Conservation (phyloP, 768 basidiomycete species). For the Mycena epipterygia region DNA sequence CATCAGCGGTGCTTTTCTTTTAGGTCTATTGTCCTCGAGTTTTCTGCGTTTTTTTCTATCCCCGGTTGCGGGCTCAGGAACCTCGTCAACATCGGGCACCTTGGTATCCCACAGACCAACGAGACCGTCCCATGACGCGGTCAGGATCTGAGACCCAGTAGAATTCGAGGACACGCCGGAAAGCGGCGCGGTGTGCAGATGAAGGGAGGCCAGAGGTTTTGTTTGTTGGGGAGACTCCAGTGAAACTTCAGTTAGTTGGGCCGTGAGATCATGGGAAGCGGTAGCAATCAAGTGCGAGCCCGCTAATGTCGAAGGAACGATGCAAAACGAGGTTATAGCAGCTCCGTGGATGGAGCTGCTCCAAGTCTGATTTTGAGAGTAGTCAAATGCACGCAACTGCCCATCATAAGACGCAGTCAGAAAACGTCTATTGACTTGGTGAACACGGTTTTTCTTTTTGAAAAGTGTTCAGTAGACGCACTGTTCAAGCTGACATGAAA, state of each 20-base stretch:
- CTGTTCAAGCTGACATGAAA: conserved; percentile 73
- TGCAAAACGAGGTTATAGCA: conserved; percentile 75
- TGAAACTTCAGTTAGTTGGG: conserved; percentile 64
- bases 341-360: conserved; percentile 69
- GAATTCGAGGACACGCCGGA: conserved; percentile 74
- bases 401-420: conserved; percentile 89
- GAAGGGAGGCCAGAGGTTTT: conserved; percentile 75
- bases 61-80: conserved; percentile 55
- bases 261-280: conserved; percentile 86
- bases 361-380: conserved; percentile 69
- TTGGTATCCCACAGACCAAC: conserved; percentile 85
- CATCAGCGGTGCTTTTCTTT: conserved; percentile 75
- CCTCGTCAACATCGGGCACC: conserved; percentile 75
- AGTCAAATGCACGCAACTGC: conserved; percentile 78
- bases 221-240: conserved; percentile 46
- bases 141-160: conserved; percentile 76
- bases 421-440: conserved; percentile 65
- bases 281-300: conserved; percentile 65
- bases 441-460: conserved; percentile 21
- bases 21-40: conserved; percentile 57
- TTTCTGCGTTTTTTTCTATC: conserved; percentile 76
- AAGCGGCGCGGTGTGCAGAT: conserved; percentile 87
- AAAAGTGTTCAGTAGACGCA: conserved; percentile 42
- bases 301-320: conserved; percentile 56
- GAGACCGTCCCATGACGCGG: conserved; percentile 89